These are phyloP conservation scores for Globisporangium parvum DNA, from an alignment of 352 stramenopile genomes.

Conservation along the genomic window DNA sequence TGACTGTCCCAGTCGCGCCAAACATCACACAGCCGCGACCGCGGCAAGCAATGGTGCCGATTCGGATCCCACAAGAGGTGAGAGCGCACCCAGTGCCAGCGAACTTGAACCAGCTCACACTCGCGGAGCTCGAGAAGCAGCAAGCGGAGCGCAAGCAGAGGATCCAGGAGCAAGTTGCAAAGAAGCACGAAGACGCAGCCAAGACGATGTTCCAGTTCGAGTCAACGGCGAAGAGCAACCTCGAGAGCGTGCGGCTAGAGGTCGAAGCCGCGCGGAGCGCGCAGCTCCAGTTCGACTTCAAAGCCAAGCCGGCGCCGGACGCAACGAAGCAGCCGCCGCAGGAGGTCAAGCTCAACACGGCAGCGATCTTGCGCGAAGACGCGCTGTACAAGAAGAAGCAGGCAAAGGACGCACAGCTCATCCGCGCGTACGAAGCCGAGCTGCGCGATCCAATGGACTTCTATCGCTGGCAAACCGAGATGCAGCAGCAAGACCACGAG, in stretches of 20 bases:
- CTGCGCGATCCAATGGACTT: constrained; percentile 89
- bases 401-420: constrained; percentile 80
- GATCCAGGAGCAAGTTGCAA: constrained; percentile 50
- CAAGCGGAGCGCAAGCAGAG: constrained; percentile 43
- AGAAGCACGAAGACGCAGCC: constrained; percentile 68
- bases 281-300: constrained; percentile 70
- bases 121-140: constrained; percentile 58
- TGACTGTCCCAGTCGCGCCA: constrained; percentile 66
- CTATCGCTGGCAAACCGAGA: constrained; percentile 86
- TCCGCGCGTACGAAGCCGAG: constrained; percentile 87
- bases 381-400: constrained; percentile 90
- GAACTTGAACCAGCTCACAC: constrained; percentile 56
- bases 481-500: constrained; percentile 75
- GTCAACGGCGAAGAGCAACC: constrained; percentile 68
- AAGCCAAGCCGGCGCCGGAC: constrained; percentile 58
- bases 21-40: constrained; percentile 86
- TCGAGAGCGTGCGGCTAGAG: constrained; percentile 56
- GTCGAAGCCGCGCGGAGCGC: constrained; percentile 58
- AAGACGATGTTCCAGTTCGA: constrained; percentile 74
- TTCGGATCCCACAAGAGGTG: constrained; percentile 71
- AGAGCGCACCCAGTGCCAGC: constrained; percentile 65
- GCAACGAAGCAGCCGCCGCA: constrained; percentile 16
- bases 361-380: constrained; percentile 90
- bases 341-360: constrained; percentile 84
- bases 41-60: constrained; percentile 56